Percentiles rank a stretch among this genome's conserved stretches.
Conservation (phyloP, 345 rosid genomes). For the Pelargonium nanum region DNA sequence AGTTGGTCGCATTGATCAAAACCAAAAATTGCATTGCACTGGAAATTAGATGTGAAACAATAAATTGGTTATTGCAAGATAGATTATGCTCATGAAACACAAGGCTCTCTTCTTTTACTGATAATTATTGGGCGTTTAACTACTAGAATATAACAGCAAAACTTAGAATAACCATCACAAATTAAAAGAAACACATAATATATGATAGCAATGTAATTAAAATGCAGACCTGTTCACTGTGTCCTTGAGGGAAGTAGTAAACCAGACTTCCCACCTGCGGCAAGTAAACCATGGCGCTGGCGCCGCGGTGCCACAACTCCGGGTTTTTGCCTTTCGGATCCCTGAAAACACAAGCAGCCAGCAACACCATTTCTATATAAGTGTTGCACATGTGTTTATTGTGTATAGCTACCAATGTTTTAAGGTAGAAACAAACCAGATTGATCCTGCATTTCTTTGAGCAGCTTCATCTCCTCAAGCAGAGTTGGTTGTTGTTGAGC, state of each 20-base stretch:
- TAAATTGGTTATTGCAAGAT: no score
- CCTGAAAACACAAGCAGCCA: constrained; percentile 34
- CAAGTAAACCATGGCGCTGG: constrained; percentile 86
- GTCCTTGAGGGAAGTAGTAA: constrained; percentile 96
- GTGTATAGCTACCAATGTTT: neutral
- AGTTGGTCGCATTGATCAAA: no score
- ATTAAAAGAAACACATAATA: no score
- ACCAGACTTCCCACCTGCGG: constrained; percentile 95
- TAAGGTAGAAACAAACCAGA: constrained; percentile 46
- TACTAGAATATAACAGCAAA: no score
- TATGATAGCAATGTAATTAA: neutral
- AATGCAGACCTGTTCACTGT: constrained; percentile 82
- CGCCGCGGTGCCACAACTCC: constrained; percentile 97
- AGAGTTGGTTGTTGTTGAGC: constrained; percentile 30
- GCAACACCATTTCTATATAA: neutral
- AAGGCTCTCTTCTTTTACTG: no score
- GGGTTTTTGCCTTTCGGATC: constrained; percentile 54
- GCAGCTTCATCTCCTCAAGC: constrained; percentile 83
- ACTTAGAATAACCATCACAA: no score
- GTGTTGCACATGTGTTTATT: neutral
- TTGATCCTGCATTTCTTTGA: constrained; percentile 81
- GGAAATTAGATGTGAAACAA: no score
- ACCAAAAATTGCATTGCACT: no score
- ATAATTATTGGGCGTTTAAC: no score
- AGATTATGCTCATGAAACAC: no score